A percentile compares a stretch with the other conserved stretches of the same genome.
These are phyloP conservation scores for Talaromyces sp. DNA, from an alignment of 2,329 filamentous ascomycete genomes.

Conservation along the genomic window DNA sequence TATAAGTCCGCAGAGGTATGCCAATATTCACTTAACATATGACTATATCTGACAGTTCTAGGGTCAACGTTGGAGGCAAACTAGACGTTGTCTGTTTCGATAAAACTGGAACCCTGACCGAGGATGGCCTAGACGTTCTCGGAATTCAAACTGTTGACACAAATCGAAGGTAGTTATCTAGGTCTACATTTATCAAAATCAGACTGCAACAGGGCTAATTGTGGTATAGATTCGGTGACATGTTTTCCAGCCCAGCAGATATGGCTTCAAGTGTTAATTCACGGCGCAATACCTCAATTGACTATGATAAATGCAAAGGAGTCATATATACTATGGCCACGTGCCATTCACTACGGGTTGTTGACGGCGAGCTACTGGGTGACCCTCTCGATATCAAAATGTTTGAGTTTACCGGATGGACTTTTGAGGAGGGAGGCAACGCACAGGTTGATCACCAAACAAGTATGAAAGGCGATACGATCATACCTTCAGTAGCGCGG, in stretches of 20 bases:
- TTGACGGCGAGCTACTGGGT: slow-evolving; percentile 84
- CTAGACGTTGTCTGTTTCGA: slow-evolving; percentile 96
- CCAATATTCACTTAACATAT: background rate
- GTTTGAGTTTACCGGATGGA: slow-evolving; percentile 95
- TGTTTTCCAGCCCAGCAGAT: slow-evolving; percentile 61
- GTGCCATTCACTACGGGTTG: slow-evolving; percentile 81
- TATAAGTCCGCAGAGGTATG: slow-evolving; percentile 76
- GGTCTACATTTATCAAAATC: background rate
- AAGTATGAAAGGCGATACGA: slow-evolving; percentile 71
- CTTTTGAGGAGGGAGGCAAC: slow-evolving; percentile 75
- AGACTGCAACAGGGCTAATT: slow-evolving; percentile 12
- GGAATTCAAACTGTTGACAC: slow-evolving; percentile 74
- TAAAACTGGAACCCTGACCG: slow-evolving; percentile 96
- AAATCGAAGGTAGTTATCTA: slow-evolving; percentile 37
- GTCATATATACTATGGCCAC: slow-evolving; percentile 94
- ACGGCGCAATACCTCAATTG: slow-evolving; percentile 55
- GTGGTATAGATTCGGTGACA: slow-evolving; percentile 60
- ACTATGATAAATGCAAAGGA: slow-evolving; percentile 60
- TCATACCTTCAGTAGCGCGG: slow-evolving; percentile 72
- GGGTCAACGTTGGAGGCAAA: slow-evolving; percentile 95
- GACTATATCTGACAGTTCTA: slow-evolving; percentile 3
- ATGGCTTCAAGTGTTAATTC: slow-evolving; percentile 53
- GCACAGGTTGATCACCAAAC: slow-evolving; percentile 55
- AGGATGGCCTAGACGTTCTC: slow-evolving; percentile 90
- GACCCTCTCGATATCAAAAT: slow-evolving; percentile 96